Evolutionary conservation across 2,329 filamentous ascomycete genomes (phyloP).

Genomic region (Colletotrichum eremochloae): DNA sequence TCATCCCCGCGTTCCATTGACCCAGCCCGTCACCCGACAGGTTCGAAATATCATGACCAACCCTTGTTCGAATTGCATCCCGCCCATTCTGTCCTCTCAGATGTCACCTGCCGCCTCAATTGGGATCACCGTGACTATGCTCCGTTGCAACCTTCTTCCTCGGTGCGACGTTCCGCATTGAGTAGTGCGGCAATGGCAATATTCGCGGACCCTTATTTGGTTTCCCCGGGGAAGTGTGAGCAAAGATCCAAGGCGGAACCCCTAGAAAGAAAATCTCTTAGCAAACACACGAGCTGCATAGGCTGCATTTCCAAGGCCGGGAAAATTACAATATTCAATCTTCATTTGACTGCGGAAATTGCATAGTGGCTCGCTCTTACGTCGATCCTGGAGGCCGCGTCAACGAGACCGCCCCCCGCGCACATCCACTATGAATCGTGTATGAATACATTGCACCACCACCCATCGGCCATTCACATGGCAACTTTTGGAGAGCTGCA

Average conservation of each 20-base stretch:
- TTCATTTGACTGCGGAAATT: slow-evolving; percentile 40
- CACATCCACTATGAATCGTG: neutral
- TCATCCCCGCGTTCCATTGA: slow-evolving; percentile 40
- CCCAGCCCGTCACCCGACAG: slow-evolving; percentile 13
- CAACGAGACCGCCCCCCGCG: neutral
- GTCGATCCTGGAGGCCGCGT: slow-evolving; percentile 28
- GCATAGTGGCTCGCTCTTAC: slow-evolving; percentile 28
- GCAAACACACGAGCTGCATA: slow-evolving; percentile 27
- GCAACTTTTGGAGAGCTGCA: slow-evolving; percentile 6
- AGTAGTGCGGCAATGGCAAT: slow-evolving; percentile 25
- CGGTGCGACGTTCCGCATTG: slow-evolving; percentile 28
- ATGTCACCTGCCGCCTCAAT: slow-evolving; percentile 12
- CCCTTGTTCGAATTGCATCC: slow-evolving; percentile 26
- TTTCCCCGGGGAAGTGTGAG: slow-evolving; percentile 15
- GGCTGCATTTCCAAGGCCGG: slow-evolving; percentile 21
- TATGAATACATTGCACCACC: neutral
- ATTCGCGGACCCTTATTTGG: slow-evolving; percentile 31
- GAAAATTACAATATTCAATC: slow-evolving; percentile 32
- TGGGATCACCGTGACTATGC: slow-evolving; percentile 6
- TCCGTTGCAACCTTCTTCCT: slow-evolving; percentile 26
- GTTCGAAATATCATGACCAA: slow-evolving; percentile 23
- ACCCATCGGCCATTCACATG: slow-evolving; percentile 7
- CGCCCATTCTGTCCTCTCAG: slow-evolving; percentile 14
- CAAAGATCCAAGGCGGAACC: slow-evolving; percentile 3
- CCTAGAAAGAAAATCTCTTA: slow-evolving; percentile 14